phyloP scores from a whole-genome alignment of 345 rosid genomes.

The Pistacia atlantica region DNA sequence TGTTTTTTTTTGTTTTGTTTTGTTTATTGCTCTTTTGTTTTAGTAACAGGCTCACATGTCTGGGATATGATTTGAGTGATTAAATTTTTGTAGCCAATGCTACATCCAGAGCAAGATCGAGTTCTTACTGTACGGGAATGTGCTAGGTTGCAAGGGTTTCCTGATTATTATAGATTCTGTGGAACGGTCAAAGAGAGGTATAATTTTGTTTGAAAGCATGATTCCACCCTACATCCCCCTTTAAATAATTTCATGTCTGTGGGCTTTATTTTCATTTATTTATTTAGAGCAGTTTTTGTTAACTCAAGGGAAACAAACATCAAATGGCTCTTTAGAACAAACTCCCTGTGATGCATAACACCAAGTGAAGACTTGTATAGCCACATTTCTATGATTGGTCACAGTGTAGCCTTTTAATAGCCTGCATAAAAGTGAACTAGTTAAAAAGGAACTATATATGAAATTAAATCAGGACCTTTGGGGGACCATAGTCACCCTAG shows the following conservation, averaged over 20 bases:
- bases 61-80: constrained; percentile 13
- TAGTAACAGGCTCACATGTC: constrained; percentile 9
- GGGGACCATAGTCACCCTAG: too few relatives aligned
- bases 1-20: background rate
- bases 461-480: too few relatives aligned
- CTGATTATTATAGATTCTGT: constrained; percentile 86
- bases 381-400: too few relatives aligned
- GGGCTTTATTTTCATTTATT: too few relatives aligned
- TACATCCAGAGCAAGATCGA: constrained; percentile 98
- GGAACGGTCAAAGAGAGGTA: constrained; percentile 80
- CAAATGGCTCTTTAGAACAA: too few relatives aligned
- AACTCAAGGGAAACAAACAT: too few relatives aligned
- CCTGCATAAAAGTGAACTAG: too few relatives aligned
- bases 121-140: constrained; percentile 80
- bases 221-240: background rate
- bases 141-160: constrained; percentile 97
- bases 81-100: constrained; percentile 47
- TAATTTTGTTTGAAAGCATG: background rate
- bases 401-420: too few relatives aligned
- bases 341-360: too few relatives aligned
- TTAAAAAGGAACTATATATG: too few relatives aligned
- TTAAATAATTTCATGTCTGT: background rate
- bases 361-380: too few relatives aligned
- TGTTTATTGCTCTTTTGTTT: background rate
- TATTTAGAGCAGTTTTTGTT: too few relatives aligned